Conservation (phyloP, 2,329 filamentous ascomycete genomes). For the Lasiodiplodia sp. region DNA sequence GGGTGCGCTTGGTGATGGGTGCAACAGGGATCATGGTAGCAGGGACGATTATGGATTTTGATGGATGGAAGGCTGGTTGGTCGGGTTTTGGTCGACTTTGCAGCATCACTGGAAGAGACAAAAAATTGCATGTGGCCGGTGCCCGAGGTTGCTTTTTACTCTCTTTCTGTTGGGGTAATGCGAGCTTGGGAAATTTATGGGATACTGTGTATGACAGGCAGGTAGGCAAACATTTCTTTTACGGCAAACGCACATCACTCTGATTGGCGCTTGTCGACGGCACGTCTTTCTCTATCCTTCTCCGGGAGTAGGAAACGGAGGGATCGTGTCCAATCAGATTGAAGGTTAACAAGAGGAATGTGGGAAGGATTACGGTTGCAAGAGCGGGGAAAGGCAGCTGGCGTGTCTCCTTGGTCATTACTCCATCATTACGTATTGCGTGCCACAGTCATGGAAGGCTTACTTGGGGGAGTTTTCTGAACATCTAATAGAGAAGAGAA, state of each 20-base stretch:
- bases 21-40: not conserved
- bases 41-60: not conserved
- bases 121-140: slow-evolving; percentile 24
- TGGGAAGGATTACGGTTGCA: not conserved
- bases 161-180: slow-evolving; percentile 5
- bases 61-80: slow-evolving; percentile 4
- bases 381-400: not conserved
- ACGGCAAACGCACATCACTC: not conserved
- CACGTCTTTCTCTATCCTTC: not conserved
- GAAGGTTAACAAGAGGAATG: not conserved
- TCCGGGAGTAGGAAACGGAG: not conserved
- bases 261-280: too few species aligned
- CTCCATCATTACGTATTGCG: not conserved
- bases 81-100: not conserved
- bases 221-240: not conserved
- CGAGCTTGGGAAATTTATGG: not conserved
- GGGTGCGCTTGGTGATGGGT: not conserved
- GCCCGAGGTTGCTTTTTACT: not conserved
- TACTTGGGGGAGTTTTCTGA: not conserved
- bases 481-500: not conserved
- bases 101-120: not conserved
- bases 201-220: not conserved
- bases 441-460: not conserved
- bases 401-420: not conserved
- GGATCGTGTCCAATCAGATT: not conserved